Evolutionary conservation across 441 rosid species (phyloP), one percentile per base, ranked within the genome.

Genomic region (Dalechampia spathulata): DNA sequence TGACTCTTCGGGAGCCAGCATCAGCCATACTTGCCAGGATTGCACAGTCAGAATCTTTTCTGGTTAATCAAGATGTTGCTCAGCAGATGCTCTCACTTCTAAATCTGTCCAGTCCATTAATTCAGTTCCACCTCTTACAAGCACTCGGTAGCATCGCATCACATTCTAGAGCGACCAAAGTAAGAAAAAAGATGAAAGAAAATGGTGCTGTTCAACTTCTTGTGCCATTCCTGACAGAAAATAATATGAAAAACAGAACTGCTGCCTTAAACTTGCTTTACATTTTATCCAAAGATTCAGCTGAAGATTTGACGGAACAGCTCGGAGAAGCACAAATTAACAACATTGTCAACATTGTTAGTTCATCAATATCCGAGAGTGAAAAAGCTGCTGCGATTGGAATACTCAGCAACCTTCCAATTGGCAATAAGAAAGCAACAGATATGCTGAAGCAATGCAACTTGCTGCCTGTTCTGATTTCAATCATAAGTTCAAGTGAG

Each of bases 1-100:
- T 80, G 89, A 82, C 87, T 55, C 85, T 85, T 41, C 75, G 85
- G 32, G 93, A 85, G 70, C 89, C 89, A 6, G 89, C 85, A 44
- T 82, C 89, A 2, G 87, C 82, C 2, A 82, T 85, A 55, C 85
- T 85, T 7, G 85, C 85, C 6, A 73, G 65, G 52, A 79, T 85
- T 51, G 82, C 89, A 19, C 74, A 78, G 63, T 83, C 87, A 0
- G 85, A 77, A 50, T 64, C 81, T 5, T 62, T 78, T 51, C 79
- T 85, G 17, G 79, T 80, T 27, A 78, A 77, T 50, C 58, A 65
- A 49, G 83, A 79, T 47, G 82, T 78, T 40, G 89, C 85, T 58
- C 87, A 77, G 68, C 87, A 85, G 74, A 85, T 85, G 83, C 79
- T 85, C 45, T 78, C 85, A 1, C 93, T 85, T 58, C 39, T 85